Evolutionary conservation across 306 rosid genomes (phyloP).

Genomic region (Astragalus membranaceus): DNA sequence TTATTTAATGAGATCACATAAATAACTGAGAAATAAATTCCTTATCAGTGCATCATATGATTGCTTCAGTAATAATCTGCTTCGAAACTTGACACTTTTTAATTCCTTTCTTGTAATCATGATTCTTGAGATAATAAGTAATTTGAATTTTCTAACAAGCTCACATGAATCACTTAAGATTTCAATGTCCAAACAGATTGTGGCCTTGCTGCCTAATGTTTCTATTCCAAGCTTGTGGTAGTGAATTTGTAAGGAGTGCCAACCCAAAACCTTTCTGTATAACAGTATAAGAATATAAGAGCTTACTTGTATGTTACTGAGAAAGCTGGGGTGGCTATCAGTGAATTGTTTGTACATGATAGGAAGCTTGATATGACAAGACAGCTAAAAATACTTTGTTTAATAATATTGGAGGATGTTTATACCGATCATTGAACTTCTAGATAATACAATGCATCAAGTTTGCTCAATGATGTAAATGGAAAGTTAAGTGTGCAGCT

Average conservation of each 20-base stretch:
- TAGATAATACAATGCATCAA: neutral
- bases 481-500: neutral
- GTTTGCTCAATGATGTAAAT: neutral
- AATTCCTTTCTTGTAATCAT: neutral
- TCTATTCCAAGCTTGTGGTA: neutral
- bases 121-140: conserved; percentile 1
- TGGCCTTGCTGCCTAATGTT: neutral
- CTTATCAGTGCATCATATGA: neutral
- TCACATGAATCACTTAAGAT: neutral
- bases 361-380: neutral
- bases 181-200: neutral
- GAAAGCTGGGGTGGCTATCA: neutral
- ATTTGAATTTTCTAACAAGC: neutral
- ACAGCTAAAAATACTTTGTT: neutral
- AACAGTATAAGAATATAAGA: neutral
- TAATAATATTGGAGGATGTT: neutral
- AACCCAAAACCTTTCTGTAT: neutral
- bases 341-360: conserved; percentile 7
- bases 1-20: neutral
- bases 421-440: neutral
- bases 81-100: conserved; percentile 10
- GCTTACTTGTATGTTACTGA: neutral
- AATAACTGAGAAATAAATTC: neutral
- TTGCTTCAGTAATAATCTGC: conserved; percentile 6
- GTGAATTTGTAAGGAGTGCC: neutral